Evolutionary conservation across 352 stramenopile genomes (phyloP).

Genomic region (Pythium sp.): DNA sequence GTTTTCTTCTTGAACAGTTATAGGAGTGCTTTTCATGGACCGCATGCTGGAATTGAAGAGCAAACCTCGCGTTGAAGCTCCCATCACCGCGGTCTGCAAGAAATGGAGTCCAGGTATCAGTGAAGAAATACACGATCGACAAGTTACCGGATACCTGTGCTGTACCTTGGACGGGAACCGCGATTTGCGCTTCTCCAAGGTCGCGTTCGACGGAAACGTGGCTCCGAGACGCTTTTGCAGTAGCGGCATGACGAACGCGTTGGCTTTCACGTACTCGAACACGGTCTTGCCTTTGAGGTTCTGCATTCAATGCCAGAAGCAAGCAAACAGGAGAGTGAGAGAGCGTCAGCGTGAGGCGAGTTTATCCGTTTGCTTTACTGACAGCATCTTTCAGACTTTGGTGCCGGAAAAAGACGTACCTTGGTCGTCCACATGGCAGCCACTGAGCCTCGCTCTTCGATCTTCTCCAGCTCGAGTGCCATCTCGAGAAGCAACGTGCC

Average conservation of each 20-base stretch:
- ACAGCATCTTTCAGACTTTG: not conserved
- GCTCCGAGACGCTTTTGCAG: constrained; percentile 42
- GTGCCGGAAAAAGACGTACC: constrained; percentile 18
- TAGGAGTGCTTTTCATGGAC: constrained; percentile 9
- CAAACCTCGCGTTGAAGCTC: constrained; percentile 5
- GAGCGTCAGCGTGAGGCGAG: not conserved
- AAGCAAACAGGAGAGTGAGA: not conserved
- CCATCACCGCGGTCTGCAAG: constrained; percentile 5
- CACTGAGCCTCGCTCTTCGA: constrained; percentile 21
- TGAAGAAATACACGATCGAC: not conserved
- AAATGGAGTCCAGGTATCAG: not conserved
- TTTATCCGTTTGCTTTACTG: not conserved
- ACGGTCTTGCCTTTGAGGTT: constrained; percentile 56
- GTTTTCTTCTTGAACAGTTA: constrained; percentile 6
- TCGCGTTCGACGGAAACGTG: constrained; percentile 22
- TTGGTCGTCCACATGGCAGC: constrained; percentile 49
- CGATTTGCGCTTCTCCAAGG: constrained; percentile 29
- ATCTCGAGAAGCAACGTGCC: constrained; percentile 50
- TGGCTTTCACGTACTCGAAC: constrained; percentile 40
- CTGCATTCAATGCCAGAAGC: constrained; percentile 22
- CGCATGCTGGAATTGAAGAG: constrained; percentile 17
- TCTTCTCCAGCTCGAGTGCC: constrained; percentile 34
- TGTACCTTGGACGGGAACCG: constrained; percentile 27
- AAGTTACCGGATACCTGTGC: not conserved
- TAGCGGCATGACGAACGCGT: constrained; percentile 41